phyloP scores from a whole-genome alignment of 495 filamentous ascomycete species.

The Pseudoneurospora amorphoporcata region DNA sequence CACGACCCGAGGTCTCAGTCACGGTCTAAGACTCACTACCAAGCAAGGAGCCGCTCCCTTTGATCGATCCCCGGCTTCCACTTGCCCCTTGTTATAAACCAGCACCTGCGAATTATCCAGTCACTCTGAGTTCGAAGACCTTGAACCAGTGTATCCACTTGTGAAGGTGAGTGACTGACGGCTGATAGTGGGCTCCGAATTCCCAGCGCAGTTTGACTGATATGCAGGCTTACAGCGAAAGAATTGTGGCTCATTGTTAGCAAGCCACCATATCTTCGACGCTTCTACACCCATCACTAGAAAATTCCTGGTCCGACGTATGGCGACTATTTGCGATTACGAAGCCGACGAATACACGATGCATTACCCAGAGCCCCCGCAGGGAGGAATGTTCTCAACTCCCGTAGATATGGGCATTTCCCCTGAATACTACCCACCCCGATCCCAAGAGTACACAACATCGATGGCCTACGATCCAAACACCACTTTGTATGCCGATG shows the following conservation, averaged over 20 bases:
- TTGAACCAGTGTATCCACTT: not conserved
- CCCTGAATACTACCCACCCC: constrained; percentile 30
- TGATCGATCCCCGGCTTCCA: not conserved
- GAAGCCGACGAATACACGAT: constrained; percentile 29
- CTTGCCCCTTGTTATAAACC: not conserved
- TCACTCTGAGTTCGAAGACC: not conserved
- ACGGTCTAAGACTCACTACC: constrained; percentile 1
- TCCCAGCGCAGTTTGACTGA: not conserved
- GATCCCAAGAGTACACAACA: constrained; percentile 28
- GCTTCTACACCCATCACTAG: not conserved
- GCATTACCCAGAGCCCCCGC: constrained; percentile 34
- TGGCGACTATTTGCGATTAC: constrained; percentile 14
- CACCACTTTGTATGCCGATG: constrained; percentile 24
- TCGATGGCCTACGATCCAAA: constrained; percentile 29
- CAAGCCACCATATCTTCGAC: not conserved
- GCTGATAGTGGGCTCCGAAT: not conserved
- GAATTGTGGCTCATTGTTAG: not conserved
- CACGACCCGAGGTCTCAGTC: not conserved
- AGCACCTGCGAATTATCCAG: not conserved
- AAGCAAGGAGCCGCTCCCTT: not conserved
- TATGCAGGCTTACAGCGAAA: not conserved
- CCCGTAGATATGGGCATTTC: constrained; percentile 33
- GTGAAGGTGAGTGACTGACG: not conserved
- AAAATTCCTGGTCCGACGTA: not conserved
- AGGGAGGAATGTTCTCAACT: constrained; percentile 23